A percentile compares a stretch with the other conserved stretches of the same genome.
phyloP scores from a whole-genome alignment of 371 early-diverging fungal genomes.

The Nematocida homosporus region DNA sequence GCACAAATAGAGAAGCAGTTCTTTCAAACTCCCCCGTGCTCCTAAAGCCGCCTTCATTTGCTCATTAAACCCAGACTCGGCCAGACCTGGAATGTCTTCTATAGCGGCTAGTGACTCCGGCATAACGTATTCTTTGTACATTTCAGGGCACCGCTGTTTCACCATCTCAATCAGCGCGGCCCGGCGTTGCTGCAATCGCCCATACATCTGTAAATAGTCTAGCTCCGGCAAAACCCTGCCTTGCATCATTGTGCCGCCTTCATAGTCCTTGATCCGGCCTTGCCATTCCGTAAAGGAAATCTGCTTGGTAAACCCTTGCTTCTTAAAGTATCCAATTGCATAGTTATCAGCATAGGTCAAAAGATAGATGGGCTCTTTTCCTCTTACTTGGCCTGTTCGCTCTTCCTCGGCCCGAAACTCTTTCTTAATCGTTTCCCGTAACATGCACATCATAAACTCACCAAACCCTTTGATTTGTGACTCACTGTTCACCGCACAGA shows the following conservation, averaged over 20 bases:
- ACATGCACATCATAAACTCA: constrained; percentile 64
- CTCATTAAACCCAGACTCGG: constrained; percentile 43
- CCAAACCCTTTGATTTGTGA: constrained; percentile 82
- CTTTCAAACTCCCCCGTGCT: constrained; percentile 67
- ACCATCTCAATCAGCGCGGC: constrained; percentile 55
- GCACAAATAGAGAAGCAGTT: constrained; percentile 73
- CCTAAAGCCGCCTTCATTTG: constrained; percentile 25
- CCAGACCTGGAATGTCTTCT: constrained; percentile 51
- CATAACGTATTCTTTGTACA: constrained; percentile 46
- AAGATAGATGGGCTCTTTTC: constrained; percentile 71
- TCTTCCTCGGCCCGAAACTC: constrained; percentile 37
- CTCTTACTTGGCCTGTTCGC: not conserved
- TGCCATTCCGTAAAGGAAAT: constrained; percentile 90
- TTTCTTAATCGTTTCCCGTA: constrained; percentile 64
- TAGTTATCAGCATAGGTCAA: constrained; percentile 98
- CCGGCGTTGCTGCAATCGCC: constrained; percentile 52
- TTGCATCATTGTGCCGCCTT: constrained; percentile 92
- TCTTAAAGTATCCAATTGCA: constrained; percentile 96
- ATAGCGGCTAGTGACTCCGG: not conserved
- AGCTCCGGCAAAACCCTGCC: constrained; percentile 64
- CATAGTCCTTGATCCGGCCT: constrained; percentile 98
- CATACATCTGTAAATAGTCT: constrained; percentile 62
- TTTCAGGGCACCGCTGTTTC: constrained; percentile 35
- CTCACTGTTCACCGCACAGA: constrained; percentile 84
- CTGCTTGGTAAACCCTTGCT: constrained; percentile 93